Base-by-base conservation (phyloP, 768 basidiomycete species). In the Crucibulum laeve region DNA sequence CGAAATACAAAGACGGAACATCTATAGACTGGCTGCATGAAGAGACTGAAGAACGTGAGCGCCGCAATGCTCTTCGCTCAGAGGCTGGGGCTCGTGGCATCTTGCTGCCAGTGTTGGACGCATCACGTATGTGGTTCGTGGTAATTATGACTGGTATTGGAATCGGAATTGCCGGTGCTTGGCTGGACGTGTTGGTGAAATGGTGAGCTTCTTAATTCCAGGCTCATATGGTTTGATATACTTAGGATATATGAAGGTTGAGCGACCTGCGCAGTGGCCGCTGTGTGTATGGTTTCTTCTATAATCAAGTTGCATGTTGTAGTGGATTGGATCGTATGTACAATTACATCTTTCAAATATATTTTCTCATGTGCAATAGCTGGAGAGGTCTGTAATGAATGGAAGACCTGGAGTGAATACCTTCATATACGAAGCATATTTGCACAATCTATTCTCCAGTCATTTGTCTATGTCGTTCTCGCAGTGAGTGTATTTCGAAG, bases 21-120 rank as follows among this genome's bases (percentile, higher is more conserved):
- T 77, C 78, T 1, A 83, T 85, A 44, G 80, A 86, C 63, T 84
- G 82, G 82, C 67, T 80, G 40, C 76, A 76, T 36, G 82, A 84
- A 63, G 80, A 83, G 48, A 72, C 74, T 13, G 63, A 71, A 2
- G 82, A 84, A 60, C 76, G 82, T 38, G 73, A 78, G 49, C 68
- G 79, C 47, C 70, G 68, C 44, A 73, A 79, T 49, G 53, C 55
- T 2, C 57, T 81, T 19, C 67, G 70, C 28, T 62, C 74, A 1
- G 74, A 79, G 43, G 66, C 65, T 18, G 84, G 83, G 15, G 61
- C 79, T 30, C 72, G 76, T 22, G 80, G 84, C 3, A 57, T 82
- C 24, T 52, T 82, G 19, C 61, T 72, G 10, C 78, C 79, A 2
- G 61, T 80, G 30, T 45, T 77, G 35, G 82, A 86, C 50, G 75